phyloP scores from a whole-genome alignment of 2,329 filamentous ascomycete species.

The Venturia aucupariae region DNA sequence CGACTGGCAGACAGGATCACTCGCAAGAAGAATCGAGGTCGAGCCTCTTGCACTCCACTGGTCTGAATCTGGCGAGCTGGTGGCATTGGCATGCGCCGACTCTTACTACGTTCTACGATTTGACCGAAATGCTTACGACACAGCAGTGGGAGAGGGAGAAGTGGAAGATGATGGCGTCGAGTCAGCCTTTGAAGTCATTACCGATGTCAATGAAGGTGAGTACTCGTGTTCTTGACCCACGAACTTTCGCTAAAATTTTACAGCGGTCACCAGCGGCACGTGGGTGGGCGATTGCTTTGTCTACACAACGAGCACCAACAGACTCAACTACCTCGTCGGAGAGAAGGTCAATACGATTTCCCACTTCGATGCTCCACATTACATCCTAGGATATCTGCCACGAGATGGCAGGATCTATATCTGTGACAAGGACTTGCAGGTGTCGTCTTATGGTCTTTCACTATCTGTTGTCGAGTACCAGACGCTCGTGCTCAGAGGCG shows the following conservation, averaged over 20 bases:
- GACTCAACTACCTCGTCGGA: conserved; percentile 93
- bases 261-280: conserved; percentile 47
- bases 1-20: conserved; percentile 83
- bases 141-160: conserved; percentile 71
- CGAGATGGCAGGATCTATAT: conserved; percentile 93
- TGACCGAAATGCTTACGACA: conserved; percentile 78
- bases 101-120: conserved; percentile 91
- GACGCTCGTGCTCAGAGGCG: conserved; percentile 84
- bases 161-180: conserved; percentile 90
- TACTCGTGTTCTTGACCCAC: too few relatives aligned
- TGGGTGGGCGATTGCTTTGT: conserved; percentile 99
- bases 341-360: conserved; percentile 97
- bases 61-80: conserved; percentile 92
- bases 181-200: conserved; percentile 90
- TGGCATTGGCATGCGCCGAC: conserved; percentile 87
- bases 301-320: conserved; percentile 94
- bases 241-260: conserved; percentile 36
- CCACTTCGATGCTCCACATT: conserved; percentile 93
- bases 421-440: conserved; percentile 87
- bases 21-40: conserved; percentile 86
- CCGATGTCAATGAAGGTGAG: conserved; percentile 66
- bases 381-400: conserved; percentile 89
- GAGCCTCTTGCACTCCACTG: conserved; percentile 73
- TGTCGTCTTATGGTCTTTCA: conserved; percentile 84
- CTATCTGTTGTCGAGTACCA: conserved; percentile 94